These are phyloP conservation scores for Chlamydomonas sphaeroides DNA, from an alignment of 139 green algal genomes.

Conservation along the genomic window DNA sequence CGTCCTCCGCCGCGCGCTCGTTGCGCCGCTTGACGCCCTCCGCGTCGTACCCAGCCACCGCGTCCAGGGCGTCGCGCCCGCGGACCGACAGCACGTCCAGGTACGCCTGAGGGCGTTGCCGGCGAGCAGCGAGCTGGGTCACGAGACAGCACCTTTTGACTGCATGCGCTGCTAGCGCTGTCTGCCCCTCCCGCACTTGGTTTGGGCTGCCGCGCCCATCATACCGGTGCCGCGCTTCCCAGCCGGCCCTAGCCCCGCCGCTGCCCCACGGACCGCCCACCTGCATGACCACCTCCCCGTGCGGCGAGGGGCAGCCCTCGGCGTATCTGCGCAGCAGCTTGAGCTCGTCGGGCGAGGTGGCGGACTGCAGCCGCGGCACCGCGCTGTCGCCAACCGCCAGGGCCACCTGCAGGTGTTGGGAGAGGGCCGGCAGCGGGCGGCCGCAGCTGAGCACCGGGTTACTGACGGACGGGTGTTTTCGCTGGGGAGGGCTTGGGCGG, in stretches of 20 bases:
- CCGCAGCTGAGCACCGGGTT: too few species aligned
- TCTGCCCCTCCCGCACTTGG: too few species aligned
- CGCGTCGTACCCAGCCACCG: not conserved
- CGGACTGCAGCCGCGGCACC: not conserved
- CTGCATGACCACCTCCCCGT: not conserved
- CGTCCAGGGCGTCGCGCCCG: conserved; percentile 7
- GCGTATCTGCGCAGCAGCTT: conserved; percentile 23
- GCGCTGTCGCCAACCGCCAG: conserved; percentile 22
- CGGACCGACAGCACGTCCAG: conserved; percentile 4
- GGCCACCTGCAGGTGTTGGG: conserved; percentile 25
- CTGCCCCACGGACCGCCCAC: too few species aligned
- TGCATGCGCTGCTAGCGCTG: too few species aligned
- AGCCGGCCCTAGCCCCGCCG: too few species aligned
- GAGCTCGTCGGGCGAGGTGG: conserved; percentile 17
- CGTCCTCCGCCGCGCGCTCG: not conserved
- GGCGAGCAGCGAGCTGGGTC: not conserved
- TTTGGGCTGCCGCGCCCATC: too few species aligned
- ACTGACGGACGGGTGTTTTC: too few species aligned
- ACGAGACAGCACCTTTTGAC: too few species aligned
- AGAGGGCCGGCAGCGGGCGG: too few species aligned
- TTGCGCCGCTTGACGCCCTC: not conserved
- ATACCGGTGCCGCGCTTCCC: too few species aligned
- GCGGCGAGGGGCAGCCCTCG: conserved; percentile 13
- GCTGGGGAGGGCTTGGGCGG: too few species aligned
- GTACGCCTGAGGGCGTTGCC: not conserved